Evolutionary conservation across 352 stramenopile genomes (phyloP), one percentile per base, ranked within the genome.

Genomic region (Pythium guiyangense): DNA sequence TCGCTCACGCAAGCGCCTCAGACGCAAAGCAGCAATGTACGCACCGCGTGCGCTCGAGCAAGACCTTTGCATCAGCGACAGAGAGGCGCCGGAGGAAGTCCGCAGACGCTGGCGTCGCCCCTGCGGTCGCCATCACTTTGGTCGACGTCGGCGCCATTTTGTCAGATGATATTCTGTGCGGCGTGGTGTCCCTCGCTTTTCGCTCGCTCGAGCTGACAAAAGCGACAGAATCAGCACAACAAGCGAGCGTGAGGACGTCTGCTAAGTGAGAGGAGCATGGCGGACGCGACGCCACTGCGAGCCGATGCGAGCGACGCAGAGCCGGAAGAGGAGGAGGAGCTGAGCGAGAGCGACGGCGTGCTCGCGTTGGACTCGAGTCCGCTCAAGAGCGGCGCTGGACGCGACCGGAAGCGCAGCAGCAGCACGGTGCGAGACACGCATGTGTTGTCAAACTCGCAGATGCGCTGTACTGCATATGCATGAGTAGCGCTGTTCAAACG

Each of bases 1-100:
- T 37, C 31, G 5, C 29, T 34, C 29, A 34, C 9, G 29, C 29
- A 34, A 34, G 29, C 29, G 31, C 31, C 31, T 37, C 31, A 37
- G 22, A 22, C 22, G 22, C 22, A 37, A 37, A 10, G 31, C 31
- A 37, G 31, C 5, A 43, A 27, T 34, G 17, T 20, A 74, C 71
- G 43, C 44, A 90, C 77, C 71, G 77, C n/a, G 82, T 92, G 26
- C 71, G 70, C 42, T 94, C 80, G 6, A 96, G 70, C 49, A 96
- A 56, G 22, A 93, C 78, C 59, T 94, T 92, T 6, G 84, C 86
- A 51, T 94, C 86, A 15, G 84, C 86, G 6, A 96, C 74, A 2
- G 86, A 93, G 48, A 92, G 67, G 10, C 80, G 78, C 17, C 82
- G 77, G 56, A 96, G 62, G 60, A 94, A 92, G 35, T 88, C 84